A percentile compares a stretch with the other conserved stretches of the same genome.
Conservation (phyloP, 345 rosid species). For the Cardamine occulta region DNA sequence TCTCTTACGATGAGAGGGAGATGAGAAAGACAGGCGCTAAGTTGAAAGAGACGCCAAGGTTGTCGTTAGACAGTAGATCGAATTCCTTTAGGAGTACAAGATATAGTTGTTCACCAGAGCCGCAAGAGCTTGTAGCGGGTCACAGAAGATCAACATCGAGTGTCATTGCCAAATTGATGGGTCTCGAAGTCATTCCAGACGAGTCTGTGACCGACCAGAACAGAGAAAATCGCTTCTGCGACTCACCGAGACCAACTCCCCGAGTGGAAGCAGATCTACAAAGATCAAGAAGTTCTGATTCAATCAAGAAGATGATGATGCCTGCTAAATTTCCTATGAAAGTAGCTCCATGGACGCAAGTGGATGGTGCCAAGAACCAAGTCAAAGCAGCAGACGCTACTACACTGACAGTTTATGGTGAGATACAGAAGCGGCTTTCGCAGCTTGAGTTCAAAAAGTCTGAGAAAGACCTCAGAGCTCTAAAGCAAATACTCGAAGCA, state of each 20-base stretch:
- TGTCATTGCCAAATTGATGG: constrained; percentile 89
- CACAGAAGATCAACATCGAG: constrained; percentile 59
- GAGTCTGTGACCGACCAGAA: constrained; percentile 39
- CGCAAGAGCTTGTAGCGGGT: constrained; percentile 60
- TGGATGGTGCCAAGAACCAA: constrained; percentile 58
- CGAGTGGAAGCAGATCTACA: constrained; percentile 54
- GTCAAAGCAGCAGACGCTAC: constrained; percentile 42
- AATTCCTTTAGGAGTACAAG: constrained; percentile 51
- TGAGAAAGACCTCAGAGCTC: constrained; percentile 87
- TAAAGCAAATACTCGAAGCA: constrained; percentile 81
- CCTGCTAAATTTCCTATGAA: constrained; percentile 61
- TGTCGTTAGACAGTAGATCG: constrained; percentile 84
- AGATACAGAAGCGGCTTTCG: constrained; percentile 77
- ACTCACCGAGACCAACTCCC: constrained; percentile 54
- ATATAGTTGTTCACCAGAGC: constrained; percentile 44
- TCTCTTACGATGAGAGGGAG: constrained; percentile 87
- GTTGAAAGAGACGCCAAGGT: constrained; percentile 82
- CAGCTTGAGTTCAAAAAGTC: constrained; percentile 76
- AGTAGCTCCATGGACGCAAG: constrained; percentile 71
- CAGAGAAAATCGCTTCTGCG: constrained; percentile 47
- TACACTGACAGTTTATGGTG: constrained; percentile 68
- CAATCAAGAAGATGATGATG: constrained; percentile 51
- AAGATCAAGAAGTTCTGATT: constrained; percentile 45
- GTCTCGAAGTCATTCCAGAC: constrained; percentile 69
- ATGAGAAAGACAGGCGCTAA: constrained; percentile 59